Evolutionary conservation across 371 early-diverging fungal genomes (phyloP), one percentile per base, ranked within the genome.

Genomic region (Parasitella parasitica): DNA sequence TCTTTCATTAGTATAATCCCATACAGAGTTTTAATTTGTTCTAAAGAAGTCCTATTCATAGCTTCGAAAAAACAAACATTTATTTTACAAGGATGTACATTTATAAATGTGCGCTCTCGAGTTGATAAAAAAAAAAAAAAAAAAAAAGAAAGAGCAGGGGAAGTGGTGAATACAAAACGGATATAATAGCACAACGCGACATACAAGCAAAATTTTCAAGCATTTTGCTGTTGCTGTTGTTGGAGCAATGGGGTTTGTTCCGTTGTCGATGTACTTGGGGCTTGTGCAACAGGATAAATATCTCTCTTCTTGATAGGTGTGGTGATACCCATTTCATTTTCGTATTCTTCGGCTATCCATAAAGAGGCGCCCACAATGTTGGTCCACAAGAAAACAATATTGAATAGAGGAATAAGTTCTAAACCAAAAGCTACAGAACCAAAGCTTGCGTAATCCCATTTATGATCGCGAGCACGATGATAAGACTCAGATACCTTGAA

Each of bases 351-450:
- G 12, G 74, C 78, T 6, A 85, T 81, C 87, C 88, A 89, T 22
- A 89, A 68, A 7, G 84, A 86, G n/a, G 85, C 79, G 5, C 86
- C 87, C 6, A 89, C 83, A 57, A 83, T 82, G 52, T 88, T 88
- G 11, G 90, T 86, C 76, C 85, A 88, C 27, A 82, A 69, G 41
- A 88, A 88, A 6, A 89, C 35, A 32, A 85, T 64, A 37, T 85
- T 83, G 22, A 82, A 71, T 8, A 88, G 26, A n/a, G 88, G 88
- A 2, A 89, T 69, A 48, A 86, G 64, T 64, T 86, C 84, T 30
- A 88, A 59, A 3, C 71, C 80, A 16, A 83, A 72, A 3, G 86
- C 85, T 0, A 80, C 66, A 2, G 74, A 60, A 6, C 89, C 89
- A 66, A 89, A 86, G 13, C 69, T 61, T 18, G 61, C 49, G 60